Base-by-base conservation (phyloP, 2,329 filamentous ascomycete species). In the Penicillium hordei region DNA sequence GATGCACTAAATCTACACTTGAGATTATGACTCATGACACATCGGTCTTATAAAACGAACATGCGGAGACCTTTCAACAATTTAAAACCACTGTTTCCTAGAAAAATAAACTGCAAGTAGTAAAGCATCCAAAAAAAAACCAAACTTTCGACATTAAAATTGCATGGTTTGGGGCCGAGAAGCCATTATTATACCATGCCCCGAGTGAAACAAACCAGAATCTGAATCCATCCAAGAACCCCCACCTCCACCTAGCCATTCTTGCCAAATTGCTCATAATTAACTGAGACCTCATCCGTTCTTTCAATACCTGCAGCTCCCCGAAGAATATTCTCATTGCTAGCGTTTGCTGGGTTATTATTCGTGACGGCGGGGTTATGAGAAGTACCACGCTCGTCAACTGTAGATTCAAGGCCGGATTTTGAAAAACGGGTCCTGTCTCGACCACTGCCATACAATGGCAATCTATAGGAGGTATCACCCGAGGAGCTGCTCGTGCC, bases 221-320 rank as follows among this genome's bases (percentile, higher is more conserved):
- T 25, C 13, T 13, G 10, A 34, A 34, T 25, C 13, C 19, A 48
- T 23, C 12, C 33, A 17, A 7, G 23, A 21, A 9, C 8, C 6
- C n/a, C n/a, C n/a, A n/a, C n/a, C 23, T n/a, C 39, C 23, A n/a
- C 12, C 25, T 57, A 40, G 17, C 27, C 25, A 34, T 34, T 34
- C 33, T 39, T 60, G 13, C 52, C 51, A 55, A 42, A 59, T 23
- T 45, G 36, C 50, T 62, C 60, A 46, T 60, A 62, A 15, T 7
- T 17, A 34, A 66, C 57, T 1, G 57, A 55, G 19, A 66, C 46
- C 46, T 65, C 64, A 39, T 67, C 65, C 10, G 60, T 67, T n/a
- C 64, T 58, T 34, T 61, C 64, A 48, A 67, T 67, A 0, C 60
- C 64, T 5, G 62, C 61, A 7, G 53, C 62, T 17, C 33, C 33